Percentiles rank a stretch among this genome's conserved stretches.
Conservation (phyloP, 257 asterid genomes). For the Nicotiana noctiflora region DNA sequence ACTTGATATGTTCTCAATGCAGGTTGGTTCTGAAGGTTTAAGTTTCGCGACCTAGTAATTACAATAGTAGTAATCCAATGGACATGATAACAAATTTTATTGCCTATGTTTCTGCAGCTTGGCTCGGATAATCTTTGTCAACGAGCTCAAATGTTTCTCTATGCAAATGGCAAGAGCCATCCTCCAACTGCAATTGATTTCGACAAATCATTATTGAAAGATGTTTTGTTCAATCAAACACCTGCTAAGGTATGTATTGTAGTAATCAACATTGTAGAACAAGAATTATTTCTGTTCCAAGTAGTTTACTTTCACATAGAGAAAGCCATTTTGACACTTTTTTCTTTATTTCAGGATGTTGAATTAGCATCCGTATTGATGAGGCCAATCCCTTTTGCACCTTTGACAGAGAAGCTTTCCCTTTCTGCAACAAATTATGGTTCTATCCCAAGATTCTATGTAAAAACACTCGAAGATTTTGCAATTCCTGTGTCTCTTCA, state of each 20-base stretch:
- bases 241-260: constrained; percentile 38
- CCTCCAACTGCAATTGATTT: constrained; percentile 46
- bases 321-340: neutral
- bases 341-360: constrained; percentile 28
- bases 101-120: constrained; percentile 15
- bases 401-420: constrained; percentile 30
- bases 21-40: constrained; percentile 17
- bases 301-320: neutral
- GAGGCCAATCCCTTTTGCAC: constrained; percentile 42
- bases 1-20: constrained; percentile 36
- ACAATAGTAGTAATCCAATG: neutral
- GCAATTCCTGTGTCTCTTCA: constrained; percentile 30
- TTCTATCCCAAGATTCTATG: constrained; percentile 32
- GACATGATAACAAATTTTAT: neutral
- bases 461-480: constrained; percentile 35
- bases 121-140: constrained; percentile 24
- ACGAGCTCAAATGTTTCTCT: constrained; percentile 39
- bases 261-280: neutral
- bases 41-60: neutral
- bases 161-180: constrained; percentile 36
- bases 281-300: neutral
- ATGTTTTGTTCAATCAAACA: constrained; percentile 35
- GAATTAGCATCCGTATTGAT: constrained; percentile 40
- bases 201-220: constrained; percentile 36
- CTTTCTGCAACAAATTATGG: constrained; percentile 37